Conservation (phyloP, 768 basidiomycete genomes). For the Trametes elegans region DNA sequence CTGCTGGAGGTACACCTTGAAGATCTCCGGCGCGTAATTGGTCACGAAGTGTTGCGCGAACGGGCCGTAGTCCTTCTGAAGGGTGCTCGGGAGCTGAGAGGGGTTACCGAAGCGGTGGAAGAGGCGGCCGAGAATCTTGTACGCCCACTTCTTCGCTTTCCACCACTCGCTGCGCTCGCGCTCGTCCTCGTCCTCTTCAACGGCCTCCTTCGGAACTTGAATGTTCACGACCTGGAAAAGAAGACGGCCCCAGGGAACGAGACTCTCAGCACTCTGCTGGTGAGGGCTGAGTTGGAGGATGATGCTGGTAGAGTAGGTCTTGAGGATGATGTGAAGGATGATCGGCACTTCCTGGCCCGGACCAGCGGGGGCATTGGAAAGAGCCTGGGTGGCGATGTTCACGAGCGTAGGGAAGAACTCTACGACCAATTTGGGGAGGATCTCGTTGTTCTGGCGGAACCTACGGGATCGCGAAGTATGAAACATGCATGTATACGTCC, state of each 20-base stretch:
- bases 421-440: slow-evolving; percentile 55
- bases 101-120: slow-evolving; percentile 91
- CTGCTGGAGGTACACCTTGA: slow-evolving; percentile 72
- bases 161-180: slow-evolving; percentile 84
- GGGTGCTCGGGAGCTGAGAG: slow-evolving; percentile 73
- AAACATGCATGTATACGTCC: too few species aligned
- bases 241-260: slow-evolving; percentile 87
- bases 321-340: slow-evolving; percentile 84
- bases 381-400: slow-evolving; percentile 67
- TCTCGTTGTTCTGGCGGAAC: slow-evolving; percentile 64
- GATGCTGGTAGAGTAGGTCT: slow-evolving; percentile 82
- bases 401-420: slow-evolving; percentile 75
- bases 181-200: slow-evolving; percentile 73
- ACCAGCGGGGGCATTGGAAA: slow-evolving; percentile 58
- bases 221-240: slow-evolving; percentile 79
- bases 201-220: slow-evolving; percentile 57
- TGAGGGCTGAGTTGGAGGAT: slow-evolving; percentile 68
- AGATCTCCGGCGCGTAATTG: slow-evolving; percentile 82
- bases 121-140: slow-evolving; percentile 70
- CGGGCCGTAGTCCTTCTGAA: slow-evolving; percentile 63
- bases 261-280: slow-evolving; percentile 70
- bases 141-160: slow-evolving; percentile 94
- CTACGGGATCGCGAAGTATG: slow-evolving; percentile 34
- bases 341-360: slow-evolving; percentile 70
- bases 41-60: slow-evolving; percentile 80